A percentile compares a stretch with the other conserved stretches of the same genome.
These are phyloP conservation scores for Blastobotrys petasosporus DNA, from an alignment of 1,139 yeast genomes.

Conservation along the genomic window DNA sequence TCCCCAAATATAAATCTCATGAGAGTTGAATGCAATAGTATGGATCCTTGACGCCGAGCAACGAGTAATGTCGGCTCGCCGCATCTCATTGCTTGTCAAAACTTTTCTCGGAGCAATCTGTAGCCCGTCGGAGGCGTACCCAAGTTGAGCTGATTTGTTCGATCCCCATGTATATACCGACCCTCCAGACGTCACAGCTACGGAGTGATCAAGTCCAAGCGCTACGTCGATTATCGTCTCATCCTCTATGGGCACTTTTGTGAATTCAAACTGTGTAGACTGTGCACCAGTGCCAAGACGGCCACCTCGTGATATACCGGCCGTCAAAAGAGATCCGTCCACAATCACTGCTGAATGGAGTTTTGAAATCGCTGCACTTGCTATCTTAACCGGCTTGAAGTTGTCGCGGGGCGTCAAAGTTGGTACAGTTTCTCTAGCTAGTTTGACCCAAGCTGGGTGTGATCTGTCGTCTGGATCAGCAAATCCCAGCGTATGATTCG, in stretches of 20 bases:
- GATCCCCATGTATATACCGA: constrained; percentile 74
- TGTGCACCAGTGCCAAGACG: constrained; percentile 52
- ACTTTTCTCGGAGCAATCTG: constrained; percentile 48
- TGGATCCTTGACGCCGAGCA: constrained; percentile 68
- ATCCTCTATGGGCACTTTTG: constrained; percentile 35
- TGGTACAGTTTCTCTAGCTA: constrained; percentile 16
- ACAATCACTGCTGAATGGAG: constrained; percentile 62
- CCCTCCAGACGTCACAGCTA: constrained; percentile 48
- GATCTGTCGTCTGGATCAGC: constrained; percentile 60
- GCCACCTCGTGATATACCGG: constrained; percentile 71
- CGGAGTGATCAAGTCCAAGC: constrained; percentile 61
- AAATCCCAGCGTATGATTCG: constrained; percentile 59
- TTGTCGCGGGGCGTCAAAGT: constrained; percentile 17
- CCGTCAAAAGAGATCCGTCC: constrained; percentile 46
- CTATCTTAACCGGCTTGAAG: constrained; percentile 35
- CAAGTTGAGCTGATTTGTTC: constrained; percentile 61
- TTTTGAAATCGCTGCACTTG: constrained; percentile 50
- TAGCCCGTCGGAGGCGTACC: constrained; percentile 39
- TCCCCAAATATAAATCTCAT: constrained; percentile 68
- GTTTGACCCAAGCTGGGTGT: constrained; percentile 32
- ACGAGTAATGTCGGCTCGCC: constrained; percentile 42
- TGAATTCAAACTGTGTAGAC: constrained; percentile 33
- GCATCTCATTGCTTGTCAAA: constrained; percentile 37
- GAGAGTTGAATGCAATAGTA: constrained; percentile 54
- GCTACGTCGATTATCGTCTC: constrained; percentile 41